A percentile compares a stretch with the other conserved stretches of the same genome.
phyloP scores from a whole-genome alignment of 805 yeast species.

The Barnettozyma pratensis region DNA sequence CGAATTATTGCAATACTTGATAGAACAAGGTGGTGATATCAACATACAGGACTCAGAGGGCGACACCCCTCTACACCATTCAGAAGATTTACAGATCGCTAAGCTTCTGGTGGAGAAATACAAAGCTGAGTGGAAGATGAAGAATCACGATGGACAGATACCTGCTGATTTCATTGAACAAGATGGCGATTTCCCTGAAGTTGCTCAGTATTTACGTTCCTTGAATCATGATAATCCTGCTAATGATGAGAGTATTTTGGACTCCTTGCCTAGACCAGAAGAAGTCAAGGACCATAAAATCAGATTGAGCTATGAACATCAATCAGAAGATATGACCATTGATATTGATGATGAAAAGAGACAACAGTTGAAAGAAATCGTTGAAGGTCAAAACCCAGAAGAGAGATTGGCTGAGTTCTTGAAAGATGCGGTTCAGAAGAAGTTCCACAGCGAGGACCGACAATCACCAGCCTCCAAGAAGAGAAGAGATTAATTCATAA shows the following conservation, averaged over 20 bases:
- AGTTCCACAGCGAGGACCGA: slow-evolving; percentile 27
- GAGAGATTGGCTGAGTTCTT: slow-evolving; percentile 67
- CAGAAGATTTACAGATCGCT: slow-evolving; percentile 67
- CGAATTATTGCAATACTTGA: slow-evolving; percentile 56
- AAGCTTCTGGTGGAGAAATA: slow-evolving; percentile 59
- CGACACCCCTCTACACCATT: slow-evolving; percentile 92
- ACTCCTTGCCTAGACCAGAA: slow-evolving; percentile 20
- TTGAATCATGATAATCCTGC: slow-evolving; percentile 30
- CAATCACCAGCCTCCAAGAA: slow-evolving; percentile 31
- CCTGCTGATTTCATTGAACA: slow-evolving; percentile 72
- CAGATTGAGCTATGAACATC: slow-evolving; percentile 51
- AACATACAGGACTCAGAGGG: slow-evolving; percentile 85
- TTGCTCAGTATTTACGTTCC: slow-evolving; percentile 55
- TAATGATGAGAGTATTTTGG: slow-evolving; percentile 5
- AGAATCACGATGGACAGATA: slow-evolving; percentile 72
- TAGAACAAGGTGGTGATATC: slow-evolving; percentile 66
- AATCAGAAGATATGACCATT: slow-evolving; percentile 31
- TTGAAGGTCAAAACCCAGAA: slow-evolving; percentile 78
- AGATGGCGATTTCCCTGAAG: slow-evolving; percentile 80
- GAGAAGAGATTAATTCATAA: slow-evolving; percentile 25
- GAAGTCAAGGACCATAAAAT: slow-evolving; percentile 38
- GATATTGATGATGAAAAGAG: slow-evolving; percentile 54
- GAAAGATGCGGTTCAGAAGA: slow-evolving; percentile 57
- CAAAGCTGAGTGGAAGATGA: slow-evolving; percentile 58
- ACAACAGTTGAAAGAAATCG: slow-evolving; percentile 59